Conservation (phyloP, 2,329 filamentous ascomycete species). For the Raffaelea ambrosiae region DNA sequence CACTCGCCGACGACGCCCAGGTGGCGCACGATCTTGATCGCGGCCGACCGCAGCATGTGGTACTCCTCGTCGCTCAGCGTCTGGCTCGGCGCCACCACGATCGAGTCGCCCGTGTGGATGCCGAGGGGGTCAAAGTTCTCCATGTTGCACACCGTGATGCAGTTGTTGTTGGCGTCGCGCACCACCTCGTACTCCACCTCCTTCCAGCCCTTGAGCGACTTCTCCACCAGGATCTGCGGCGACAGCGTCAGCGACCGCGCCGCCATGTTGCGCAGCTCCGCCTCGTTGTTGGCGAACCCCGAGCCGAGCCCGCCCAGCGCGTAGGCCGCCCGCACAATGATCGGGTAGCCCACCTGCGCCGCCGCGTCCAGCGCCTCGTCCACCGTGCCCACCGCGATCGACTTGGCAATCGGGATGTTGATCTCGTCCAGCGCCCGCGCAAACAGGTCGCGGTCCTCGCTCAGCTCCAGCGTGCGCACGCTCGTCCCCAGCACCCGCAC, state of each 20-base stretch:
- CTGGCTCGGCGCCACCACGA: constrained; percentile 94
- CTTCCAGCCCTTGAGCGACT: constrained; percentile 99
- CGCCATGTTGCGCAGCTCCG: constrained; percentile 89
- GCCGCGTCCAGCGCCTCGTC: constrained; percentile 90
- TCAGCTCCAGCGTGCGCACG: constrained; percentile 87
- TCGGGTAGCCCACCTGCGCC: constrained; percentile 82
- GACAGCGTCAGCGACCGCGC: constrained; percentile 88
- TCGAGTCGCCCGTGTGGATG: constrained; percentile 97
- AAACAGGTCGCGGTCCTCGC: constrained; percentile 93
- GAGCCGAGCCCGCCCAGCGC: constrained; percentile 93
- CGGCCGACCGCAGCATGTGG: constrained; percentile 95
- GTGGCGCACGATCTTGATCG: constrained; percentile 97
- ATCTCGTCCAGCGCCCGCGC: constrained; percentile 95
- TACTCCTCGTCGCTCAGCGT: constrained; percentile 98
- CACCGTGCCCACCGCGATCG: constrained; percentile 81
- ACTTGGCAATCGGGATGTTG: constrained; percentile 93
- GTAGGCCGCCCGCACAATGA: constrained; percentile 96
- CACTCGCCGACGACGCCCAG: constrained; percentile 96
- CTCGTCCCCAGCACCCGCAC: constrained; percentile 95
- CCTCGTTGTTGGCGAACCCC: constrained; percentile 87
- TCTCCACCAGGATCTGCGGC: constrained; percentile 95
- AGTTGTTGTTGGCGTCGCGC: constrained; percentile 95
- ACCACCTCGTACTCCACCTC: constrained; percentile 99
- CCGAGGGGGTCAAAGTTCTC: constrained; percentile 97
- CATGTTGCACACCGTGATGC: constrained; percentile 98